Evolutionary conservation across 331 rosid species (phyloP).

Genomic region (Phaseolus coccineus): DNA sequence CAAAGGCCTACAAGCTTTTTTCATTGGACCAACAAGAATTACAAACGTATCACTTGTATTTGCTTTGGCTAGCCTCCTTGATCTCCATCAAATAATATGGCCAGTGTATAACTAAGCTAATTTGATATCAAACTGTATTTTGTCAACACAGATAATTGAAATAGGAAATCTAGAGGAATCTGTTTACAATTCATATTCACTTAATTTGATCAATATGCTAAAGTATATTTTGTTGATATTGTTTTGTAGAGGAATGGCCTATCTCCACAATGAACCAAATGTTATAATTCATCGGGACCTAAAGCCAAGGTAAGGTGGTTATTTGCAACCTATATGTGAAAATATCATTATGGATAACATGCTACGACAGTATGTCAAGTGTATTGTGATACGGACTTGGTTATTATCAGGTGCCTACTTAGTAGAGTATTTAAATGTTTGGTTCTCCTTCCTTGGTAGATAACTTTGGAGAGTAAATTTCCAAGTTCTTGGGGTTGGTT

Average conservation of each 20-base stretch:
- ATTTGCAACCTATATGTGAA: constrained; percentile 38
- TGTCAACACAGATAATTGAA: constrained; percentile 10
- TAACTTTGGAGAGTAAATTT: no score
- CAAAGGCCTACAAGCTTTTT: not conserved
- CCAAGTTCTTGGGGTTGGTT: no score
- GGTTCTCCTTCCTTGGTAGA: no score
- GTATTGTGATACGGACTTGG: not conserved
- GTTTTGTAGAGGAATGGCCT: constrained; percentile 93
- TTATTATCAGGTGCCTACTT: no score
- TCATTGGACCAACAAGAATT: not conserved
- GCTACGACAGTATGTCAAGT: constrained; percentile 20
- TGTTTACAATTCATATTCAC: constrained; percentile 26
- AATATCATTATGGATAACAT: constrained; percentile 25
- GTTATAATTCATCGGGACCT: constrained; percentile 96
- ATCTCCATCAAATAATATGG: constrained; percentile 1
- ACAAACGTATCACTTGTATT: not conserved
- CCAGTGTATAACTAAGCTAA: constrained; percentile 4
- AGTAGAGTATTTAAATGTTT: no score
- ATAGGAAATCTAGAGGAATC: constrained; percentile 29
- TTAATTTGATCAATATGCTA: constrained; percentile 44
- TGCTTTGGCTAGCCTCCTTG: not conserved
- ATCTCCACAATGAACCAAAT: constrained; percentile 98
- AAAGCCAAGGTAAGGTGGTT: constrained; percentile 87
- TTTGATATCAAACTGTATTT: constrained; percentile 21
- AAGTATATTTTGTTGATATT: constrained; percentile 48